Percentiles rank a stretch among this genome's conserved stretches.
Conservation (phyloP, 2,329 filamentous ascomycete species). For the Sclerotinia subarctica region DNA sequence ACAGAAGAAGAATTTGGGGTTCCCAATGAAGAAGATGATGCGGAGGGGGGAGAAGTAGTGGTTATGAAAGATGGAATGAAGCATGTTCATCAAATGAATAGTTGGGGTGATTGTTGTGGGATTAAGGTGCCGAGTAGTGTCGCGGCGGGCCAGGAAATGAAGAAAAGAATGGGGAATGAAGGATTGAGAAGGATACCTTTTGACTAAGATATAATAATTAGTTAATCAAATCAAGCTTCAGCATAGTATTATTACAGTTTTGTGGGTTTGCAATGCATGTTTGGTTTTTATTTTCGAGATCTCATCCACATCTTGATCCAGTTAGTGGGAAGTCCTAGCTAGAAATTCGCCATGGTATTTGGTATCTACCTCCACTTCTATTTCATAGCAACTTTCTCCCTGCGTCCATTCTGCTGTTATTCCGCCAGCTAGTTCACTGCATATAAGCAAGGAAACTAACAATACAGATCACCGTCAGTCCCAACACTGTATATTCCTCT, state of each 20-base stretch:
- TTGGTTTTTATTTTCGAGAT: not conserved
- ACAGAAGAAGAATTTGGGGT: slow-evolving; percentile 53
- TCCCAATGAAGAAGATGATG: slow-evolving; percentile 48
- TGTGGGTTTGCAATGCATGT: not conserved
- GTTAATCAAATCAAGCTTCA: not conserved
- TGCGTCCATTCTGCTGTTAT: too few species aligned
- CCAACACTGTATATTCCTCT: too few species aligned
- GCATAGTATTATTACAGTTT: not conserved
- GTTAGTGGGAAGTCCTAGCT: too few species aligned
- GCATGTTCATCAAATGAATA: slow-evolving; percentile 67
- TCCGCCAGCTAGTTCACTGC: too few species aligned
- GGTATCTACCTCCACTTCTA: too few species aligned
- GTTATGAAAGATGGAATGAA: slow-evolving; percentile 63
- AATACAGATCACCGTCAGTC: too few species aligned
- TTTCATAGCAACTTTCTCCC: too few species aligned
- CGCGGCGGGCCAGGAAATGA: slow-evolving; percentile 84
- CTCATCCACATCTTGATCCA: not conserved
- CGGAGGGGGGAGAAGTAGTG: slow-evolving; percentile 55
- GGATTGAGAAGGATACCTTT: slow-evolving; percentile 74
- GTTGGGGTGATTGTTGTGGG: slow-evolving; percentile 95
- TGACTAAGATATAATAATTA: slow-evolving; percentile 50
- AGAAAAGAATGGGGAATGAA: slow-evolving; percentile 64
- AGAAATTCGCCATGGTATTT: too few species aligned
- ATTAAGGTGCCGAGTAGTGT: slow-evolving; percentile 96
- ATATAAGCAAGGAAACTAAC: too few species aligned